Conservation (phyloP, 192 early-diverging fungal species). For the Funneliformis mosseae region DNA sequence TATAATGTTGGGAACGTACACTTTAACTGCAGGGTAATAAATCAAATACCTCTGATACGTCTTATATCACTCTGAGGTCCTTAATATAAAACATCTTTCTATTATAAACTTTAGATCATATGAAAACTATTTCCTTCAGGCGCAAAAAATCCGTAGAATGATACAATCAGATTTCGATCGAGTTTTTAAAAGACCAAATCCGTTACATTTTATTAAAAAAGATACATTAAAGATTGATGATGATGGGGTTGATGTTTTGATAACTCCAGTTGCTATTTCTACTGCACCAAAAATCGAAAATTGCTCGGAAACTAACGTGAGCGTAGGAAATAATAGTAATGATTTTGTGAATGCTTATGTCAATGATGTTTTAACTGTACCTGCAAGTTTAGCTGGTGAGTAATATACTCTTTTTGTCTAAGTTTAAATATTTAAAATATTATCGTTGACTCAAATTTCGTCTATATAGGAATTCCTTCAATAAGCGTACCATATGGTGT, state of each 20-base stretch:
- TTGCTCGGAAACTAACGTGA: constrained; percentile 1
- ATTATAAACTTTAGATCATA: constrained; percentile 54
- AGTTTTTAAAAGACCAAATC: constrained; percentile 70
- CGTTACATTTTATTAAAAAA: constrained; percentile 38
- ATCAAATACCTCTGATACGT: not conserved
- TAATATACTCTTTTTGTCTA: constrained; percentile 30
- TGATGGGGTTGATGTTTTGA: constrained; percentile 65
- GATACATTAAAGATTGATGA: not conserved
- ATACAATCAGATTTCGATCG: constrained; percentile 78
- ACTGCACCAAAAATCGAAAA: constrained; percentile 64
- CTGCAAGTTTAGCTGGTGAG: constrained; percentile 82
- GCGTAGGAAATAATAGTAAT: constrained; percentile 27
- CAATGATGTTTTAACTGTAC: constrained; percentile 89
- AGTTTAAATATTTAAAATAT: not conserved
- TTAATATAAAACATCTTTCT: constrained; percentile 26
- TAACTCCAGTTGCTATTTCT: constrained; percentile 80
- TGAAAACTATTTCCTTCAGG: constrained; percentile 72
- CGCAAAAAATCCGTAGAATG: constrained; percentile 79
- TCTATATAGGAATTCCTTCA: constrained; percentile 53
- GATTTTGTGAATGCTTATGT: constrained; percentile 64
- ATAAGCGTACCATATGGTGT: constrained; percentile 64
- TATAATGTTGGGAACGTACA: constrained; percentile 85
- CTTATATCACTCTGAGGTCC: not conserved
- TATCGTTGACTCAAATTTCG: not conserved
- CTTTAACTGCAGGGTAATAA: constrained; percentile 72